Evolutionary conservation across 768 basidiomycete genomes (phyloP), one percentile per base, ranked within the genome.

Genomic region (Porpolomopsis calyptriformis): DNA sequence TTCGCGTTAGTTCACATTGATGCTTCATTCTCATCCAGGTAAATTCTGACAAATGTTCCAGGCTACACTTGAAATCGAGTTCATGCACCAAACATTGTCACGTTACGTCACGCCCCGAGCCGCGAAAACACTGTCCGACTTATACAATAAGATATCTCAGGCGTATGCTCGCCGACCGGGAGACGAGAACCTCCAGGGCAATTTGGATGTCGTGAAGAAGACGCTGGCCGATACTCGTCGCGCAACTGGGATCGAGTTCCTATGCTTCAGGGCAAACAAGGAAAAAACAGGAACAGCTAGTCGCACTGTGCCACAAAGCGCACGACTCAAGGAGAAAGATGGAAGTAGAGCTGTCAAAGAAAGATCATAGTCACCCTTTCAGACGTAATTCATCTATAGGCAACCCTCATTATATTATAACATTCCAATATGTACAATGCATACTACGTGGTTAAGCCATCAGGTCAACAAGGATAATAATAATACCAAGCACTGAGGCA

Each of bases 31-130:
- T n/a, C n/a, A n/a, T n/a, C n/a, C n/a, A n/a, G n/a, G n/a, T n/a
- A n/a, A n/a, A n/a, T n/a, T n/a, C n/a, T n/a, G n/a, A n/a, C n/a
- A n/a, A n/a, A n/a, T n/a, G n/a, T 37, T 27, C 20, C 60, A 97
- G 92, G 96, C 96, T 11, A 98, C 96, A 4, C 80, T 99, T 22
- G 94, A 98, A 64, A 96, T 98, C 53, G 96, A 98, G 66, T 98
- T 98, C 69, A 82, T 98, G 72, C 94, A 99, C 63, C 96, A 98
- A 67, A 91, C 88, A 4, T 70, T 99, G 34, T 79, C 82, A 24
- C 82, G 86, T 53, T 93, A 94, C 60, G 85, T 97, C 45, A 85
- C 86, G 12, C 70, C 81, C 1, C 57, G 72, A 5, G 89, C 94
- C 11, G 85, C 85, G 27, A 80, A 81, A 57, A 88, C 81, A 40